Evolutionary conservation across 768 basidiomycete genomes (phyloP), one percentile per base, ranked within the genome.

Genomic region (Suillus cothurnatus): DNA sequence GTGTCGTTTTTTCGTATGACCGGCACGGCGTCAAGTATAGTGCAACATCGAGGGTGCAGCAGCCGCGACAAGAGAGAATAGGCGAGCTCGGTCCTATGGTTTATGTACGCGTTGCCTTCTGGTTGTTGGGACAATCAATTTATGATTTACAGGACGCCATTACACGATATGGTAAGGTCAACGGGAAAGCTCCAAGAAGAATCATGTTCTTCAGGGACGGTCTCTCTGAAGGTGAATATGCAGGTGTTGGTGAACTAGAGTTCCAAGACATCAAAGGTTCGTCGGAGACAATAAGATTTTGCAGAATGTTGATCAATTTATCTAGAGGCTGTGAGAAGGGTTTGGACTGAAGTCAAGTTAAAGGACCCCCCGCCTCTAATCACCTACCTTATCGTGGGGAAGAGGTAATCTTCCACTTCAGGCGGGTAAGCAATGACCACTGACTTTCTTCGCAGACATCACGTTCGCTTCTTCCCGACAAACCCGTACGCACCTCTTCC

Each of bases 351-450:
- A n/a, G 67, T 67, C 32, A 66, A 61, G 0, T 28, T 68, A 14
- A 23, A 39, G 0, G 6, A 3, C 1, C 32, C 68, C 2, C 72
- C 74, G 61, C 86, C 87, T 0, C 75, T 72, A 2, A 36, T 91
- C 0, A 82, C 84, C 0, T 88, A 83, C 69, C 81, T 90, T 21
- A 79, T 88, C n/a, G 89, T 90, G 9, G 86, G 85, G 2, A 91
- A 91, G 72, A 77, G 82, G 83, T 80, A 36, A 60, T 70, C 26
- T 38, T 32, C 21, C 7, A 28, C 39, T 39, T 12, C 21, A 36
- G 19, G 3, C 21, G 12, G 21, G 12, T 19, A 41, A 59, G 38
- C 28, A 61, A 6, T 7, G 21, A 57, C n/a, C 1, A n/a, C 41
- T 43, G 38, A 2, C 41, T 39, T 21, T 17, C 21, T 17, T 23